phyloP scores from a whole-genome alignment of 345 rosid genomes.

The Salix purpurea region DNA sequence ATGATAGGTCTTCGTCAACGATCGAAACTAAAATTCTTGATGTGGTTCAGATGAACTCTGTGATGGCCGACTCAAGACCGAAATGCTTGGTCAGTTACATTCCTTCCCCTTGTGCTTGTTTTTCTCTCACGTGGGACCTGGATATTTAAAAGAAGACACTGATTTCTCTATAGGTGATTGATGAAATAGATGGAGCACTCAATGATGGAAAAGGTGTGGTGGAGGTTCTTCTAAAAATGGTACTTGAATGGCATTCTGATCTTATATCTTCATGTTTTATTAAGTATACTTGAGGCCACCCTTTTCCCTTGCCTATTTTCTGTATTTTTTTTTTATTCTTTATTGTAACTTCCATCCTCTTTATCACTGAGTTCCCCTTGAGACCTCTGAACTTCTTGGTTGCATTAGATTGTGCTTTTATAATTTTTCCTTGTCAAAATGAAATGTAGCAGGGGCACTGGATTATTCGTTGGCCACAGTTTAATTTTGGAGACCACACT shows the following conservation, averaged over 20 bases:
- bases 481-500: not conserved
- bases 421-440: not conserved
- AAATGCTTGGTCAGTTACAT: slow-evolving; percentile 73
- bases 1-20: slow-evolving; percentile 78
- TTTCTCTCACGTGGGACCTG: not conserved
- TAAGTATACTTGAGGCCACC: not conserved
- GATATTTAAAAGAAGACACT: slow-evolving; percentile 6
- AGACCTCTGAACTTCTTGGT: not conserved
- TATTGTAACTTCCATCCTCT: not conserved
- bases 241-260: slow-evolving; percentile 28
- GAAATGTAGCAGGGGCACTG: not conserved
- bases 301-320: not conserved
- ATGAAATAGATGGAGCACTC: slow-evolving; percentile 99
- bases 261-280: slow-evolving; percentile 5
- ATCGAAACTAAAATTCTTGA: slow-evolving; percentile 92
- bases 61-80: slow-evolving; percentile 81
- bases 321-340: not conserved
- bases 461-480: not conserved
- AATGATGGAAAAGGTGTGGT: slow-evolving; percentile 97
- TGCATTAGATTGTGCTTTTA: not conserved
- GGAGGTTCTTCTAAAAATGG: slow-evolving; percentile 90
- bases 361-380: not conserved
- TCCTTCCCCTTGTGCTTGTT: slow-evolving; percentile 7
- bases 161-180: slow-evolving; percentile 64
- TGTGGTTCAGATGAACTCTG: slow-evolving; percentile 96